Conservation (phyloP, 768 basidiomycete species). For the Boletus speciosus region DNA sequence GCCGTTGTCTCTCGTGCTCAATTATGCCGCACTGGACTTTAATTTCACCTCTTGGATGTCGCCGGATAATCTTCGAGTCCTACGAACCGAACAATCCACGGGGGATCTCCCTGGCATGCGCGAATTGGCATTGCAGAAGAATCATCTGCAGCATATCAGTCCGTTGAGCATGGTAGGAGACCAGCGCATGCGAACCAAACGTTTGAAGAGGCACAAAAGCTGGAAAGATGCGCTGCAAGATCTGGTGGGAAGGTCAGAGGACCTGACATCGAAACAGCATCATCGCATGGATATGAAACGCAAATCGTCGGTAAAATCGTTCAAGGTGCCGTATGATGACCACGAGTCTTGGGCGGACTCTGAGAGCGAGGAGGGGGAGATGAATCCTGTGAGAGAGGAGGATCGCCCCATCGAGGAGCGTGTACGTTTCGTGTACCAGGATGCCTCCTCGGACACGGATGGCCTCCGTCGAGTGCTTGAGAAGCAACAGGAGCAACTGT, state of each 20-base stretch:
- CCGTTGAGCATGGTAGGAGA: slow-evolving; percentile 92
- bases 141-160: slow-evolving; percentile 85
- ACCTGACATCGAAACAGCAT: slow-evolving; percentile 10
- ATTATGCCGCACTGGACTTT: slow-evolving; percentile 92
- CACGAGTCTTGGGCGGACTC: slow-evolving; percentile 52
- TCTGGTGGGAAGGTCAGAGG: slow-evolving; percentile 41
- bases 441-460: slow-evolving; percentile 12
- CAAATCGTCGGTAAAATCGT: slow-evolving; percentile 28
- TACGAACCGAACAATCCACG: slow-evolving; percentile 85
- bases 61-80: slow-evolving; percentile 72
- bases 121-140: slow-evolving; percentile 72
- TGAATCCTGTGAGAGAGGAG: slow-evolving; percentile 52
- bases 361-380: slow-evolving; percentile 50
- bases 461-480: slow-evolving; percentile 31
- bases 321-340: slow-evolving; percentile 35
- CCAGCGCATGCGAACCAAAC: slow-evolving; percentile 35
- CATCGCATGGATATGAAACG: slow-evolving; percentile 26
- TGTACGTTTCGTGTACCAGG: slow-evolving; percentile 54
- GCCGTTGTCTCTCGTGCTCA: slow-evolving; percentile 81
- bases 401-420: slow-evolving; percentile 75
- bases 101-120: slow-evolving; percentile 72
- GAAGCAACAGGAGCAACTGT: slow-evolving; percentile 50
- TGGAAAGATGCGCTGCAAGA: slow-evolving; percentile 59
- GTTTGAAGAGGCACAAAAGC: slow-evolving; percentile 51
- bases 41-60: slow-evolving; percentile 99